Evolutionary conservation across 108 stramenopile species (phyloP).

Genomic region (Hondaea fermentalgiana): DNA sequence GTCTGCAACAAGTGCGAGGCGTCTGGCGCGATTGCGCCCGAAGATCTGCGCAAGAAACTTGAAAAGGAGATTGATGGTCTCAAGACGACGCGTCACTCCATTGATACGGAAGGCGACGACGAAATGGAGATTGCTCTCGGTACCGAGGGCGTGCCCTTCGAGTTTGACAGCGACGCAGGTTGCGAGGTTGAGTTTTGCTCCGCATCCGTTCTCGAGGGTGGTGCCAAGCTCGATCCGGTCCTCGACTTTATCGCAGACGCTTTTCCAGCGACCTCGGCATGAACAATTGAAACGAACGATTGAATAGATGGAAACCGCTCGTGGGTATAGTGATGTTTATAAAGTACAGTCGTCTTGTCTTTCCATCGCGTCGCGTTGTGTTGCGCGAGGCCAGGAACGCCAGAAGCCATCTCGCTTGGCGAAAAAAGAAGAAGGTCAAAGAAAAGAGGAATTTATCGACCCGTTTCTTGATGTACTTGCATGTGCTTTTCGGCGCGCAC

Average conservation of each 20-base stretch:
- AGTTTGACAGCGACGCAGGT: neutral
- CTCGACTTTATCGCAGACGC: neutral
- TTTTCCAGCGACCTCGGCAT: no score
- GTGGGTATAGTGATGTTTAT: no score
- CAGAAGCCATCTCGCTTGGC: no score
- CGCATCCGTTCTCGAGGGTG: neutral
- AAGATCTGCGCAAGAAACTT: neutral
- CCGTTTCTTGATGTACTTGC: neutral
- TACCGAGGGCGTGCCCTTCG: neutral
- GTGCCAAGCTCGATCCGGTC: neutral
- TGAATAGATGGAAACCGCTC: no score
- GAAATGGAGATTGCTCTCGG: neutral
- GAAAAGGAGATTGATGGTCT: slow-evolving; percentile 1
- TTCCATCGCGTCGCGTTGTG: no score
- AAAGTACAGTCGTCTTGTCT: no score
- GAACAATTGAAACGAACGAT: no score
- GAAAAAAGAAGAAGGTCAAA: no score
- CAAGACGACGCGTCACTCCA: neutral
- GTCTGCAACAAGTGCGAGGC: slow-evolving; percentile 2
- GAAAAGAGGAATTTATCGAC: no score
- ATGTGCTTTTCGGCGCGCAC: neutral
- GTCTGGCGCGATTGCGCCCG: neutral
- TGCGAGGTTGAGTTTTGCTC: neutral
- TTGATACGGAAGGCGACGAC: neutral
- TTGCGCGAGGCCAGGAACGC: no score